Percentiles rank a stretch among this genome's conserved stretches.
Conservation (phyloP, 2,329 filamentous ascomycete genomes). For the Calonectria honghensis region DNA sequence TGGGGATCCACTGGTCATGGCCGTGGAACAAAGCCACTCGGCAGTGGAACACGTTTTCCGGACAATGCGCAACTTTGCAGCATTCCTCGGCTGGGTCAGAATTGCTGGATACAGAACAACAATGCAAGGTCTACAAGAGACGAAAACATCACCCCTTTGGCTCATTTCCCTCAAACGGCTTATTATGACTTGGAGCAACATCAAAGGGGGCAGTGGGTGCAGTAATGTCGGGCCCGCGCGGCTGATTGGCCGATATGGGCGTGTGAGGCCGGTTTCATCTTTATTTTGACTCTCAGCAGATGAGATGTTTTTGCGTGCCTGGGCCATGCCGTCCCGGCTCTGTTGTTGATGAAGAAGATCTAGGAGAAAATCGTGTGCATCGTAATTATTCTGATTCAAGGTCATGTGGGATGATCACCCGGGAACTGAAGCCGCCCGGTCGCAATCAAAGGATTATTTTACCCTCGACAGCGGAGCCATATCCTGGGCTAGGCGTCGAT, state of each 20-base stretch:
- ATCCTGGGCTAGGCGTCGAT: slow-evolving; percentile 17
- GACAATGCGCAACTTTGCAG: slow-evolving; percentile 6
- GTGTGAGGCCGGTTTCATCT: slow-evolving; percentile 44
- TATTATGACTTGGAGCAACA: slow-evolving; percentile 17
- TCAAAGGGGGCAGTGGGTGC: not conserved
- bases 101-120: slow-evolving; percentile 21
- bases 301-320: slow-evolving; percentile 29
- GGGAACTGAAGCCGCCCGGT: not conserved
- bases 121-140: not conserved
- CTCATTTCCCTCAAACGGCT: slow-evolving; percentile 37
- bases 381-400: slow-evolving; percentile 14
- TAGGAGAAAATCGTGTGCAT: slow-evolving; percentile 15
- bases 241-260: slow-evolving; percentile 13
- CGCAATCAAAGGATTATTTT: not conserved
- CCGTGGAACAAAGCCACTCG: slow-evolving; percentile 23
- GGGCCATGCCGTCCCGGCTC: slow-evolving; percentile 26
- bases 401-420: slow-evolving; percentile 24
- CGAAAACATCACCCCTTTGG: not conserved
- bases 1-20: slow-evolving; percentile 29
- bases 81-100: slow-evolving; percentile 25
- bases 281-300: slow-evolving; percentile 27
- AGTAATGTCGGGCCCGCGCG: not conserved
- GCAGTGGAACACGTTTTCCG: slow-evolving; percentile 38
- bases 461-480: slow-evolving; percentile 16
- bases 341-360: slow-evolving; percentile 22